These are phyloP conservation scores for Diaporthe sp. DNA, from an alignment of 2,329 filamentous ascomycete species.

Conservation along the genomic window DNA sequence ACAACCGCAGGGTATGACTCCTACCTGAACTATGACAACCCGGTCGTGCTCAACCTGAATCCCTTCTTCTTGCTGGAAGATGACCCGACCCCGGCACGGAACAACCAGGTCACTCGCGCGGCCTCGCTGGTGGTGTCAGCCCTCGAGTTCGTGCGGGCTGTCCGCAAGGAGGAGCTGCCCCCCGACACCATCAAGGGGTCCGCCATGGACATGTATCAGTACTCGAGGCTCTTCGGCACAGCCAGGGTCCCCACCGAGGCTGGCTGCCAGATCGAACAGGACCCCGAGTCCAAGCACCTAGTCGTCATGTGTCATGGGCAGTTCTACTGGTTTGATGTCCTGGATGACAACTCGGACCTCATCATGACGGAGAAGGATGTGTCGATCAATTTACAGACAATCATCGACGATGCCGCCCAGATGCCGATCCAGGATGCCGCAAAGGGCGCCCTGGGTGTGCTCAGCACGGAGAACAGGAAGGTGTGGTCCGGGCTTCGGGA, in stretches of 20 bases:
- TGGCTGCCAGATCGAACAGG: slow-evolving; percentile 95
- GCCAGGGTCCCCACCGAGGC: slow-evolving; percentile 93
- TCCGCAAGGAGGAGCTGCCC: slow-evolving; percentile 90
- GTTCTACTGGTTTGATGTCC: slow-evolving; percentile 98
- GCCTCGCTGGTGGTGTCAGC: slow-evolving; percentile 92
- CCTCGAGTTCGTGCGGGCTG: slow-evolving; percentile 90
- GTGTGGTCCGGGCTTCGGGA: slow-evolving; percentile 94
- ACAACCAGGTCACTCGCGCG: slow-evolving; percentile 95
- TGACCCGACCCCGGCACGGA: slow-evolving; percentile 94
- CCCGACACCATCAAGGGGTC: slow-evolving; percentile 87
- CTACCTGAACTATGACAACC: slow-evolving; percentile 97
- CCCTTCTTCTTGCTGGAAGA: slow-evolving; percentile 98
- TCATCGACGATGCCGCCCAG: slow-evolving; percentile 89
- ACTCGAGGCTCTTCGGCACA: slow-evolving; percentile 93
- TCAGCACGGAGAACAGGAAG: slow-evolving; percentile 97
- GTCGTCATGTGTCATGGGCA: slow-evolving; percentile 95
- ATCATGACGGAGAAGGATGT: slow-evolving; percentile 98
- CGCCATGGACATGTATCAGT: slow-evolving; percentile 98
- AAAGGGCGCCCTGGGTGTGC: slow-evolving; percentile 91
- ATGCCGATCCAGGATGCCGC: slow-evolving; percentile 93
- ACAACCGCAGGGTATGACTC: slow-evolving; percentile 84
- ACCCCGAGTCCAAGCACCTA: slow-evolving; percentile 91
- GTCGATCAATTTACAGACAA: slow-evolving; percentile 88
- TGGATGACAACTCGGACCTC: slow-evolving; percentile 92
- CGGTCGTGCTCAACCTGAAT: slow-evolving; percentile 96